Evolutionary conservation across 2,329 filamentous ascomycete species (phyloP), one percentile per base, ranked within the genome.

Genomic region (Ophiostoma australiae): DNA sequence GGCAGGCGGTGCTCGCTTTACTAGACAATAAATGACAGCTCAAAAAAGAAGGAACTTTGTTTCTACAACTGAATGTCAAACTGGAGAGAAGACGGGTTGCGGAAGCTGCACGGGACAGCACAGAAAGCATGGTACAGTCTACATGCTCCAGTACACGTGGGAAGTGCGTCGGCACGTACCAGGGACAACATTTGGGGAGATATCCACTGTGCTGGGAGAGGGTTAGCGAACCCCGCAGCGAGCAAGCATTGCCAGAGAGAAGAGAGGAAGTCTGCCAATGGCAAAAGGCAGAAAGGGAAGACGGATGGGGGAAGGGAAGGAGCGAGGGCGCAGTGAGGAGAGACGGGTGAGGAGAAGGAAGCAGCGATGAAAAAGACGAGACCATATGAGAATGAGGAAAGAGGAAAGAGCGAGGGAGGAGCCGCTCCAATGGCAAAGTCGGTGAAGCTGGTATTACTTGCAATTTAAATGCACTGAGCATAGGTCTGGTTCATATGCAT

Each of bases 401-500:
- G 3, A 27, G 20, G 31, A 63, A 63, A 63, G 58, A 63, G 31
- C 58, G 58, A 63, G 31, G 58, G 58, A 58, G 23, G 17, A 58
- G 52, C 52, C 52, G 52, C 52, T 27, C 52, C n/a, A 58, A 58
- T 58, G n/a, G 52, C 52, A 58, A 58, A 27, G 52, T 58, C 52
- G 52, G 52, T 58, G 52, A 58, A 58, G n/a, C 11, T 27, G n/a
- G 31, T 27, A 55, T 55, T 55, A 23, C 10, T 15, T 41, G 39
- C 4, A 41, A 41, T 11, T 41, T 17, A 7, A n/a, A 48, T 48
- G 44, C 44, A 44, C 13, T 11, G 17, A 48, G 17, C 44, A 17
- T 48, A 7, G 44, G 17, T n/a, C 15, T n/a, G n/a, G 8, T 48
- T 48, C 44, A 17, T n/a, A 48, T 20, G 20, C 0, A n/a, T 7